Evolutionary conservation across 495 filamentous ascomycete species (phyloP), one percentile per base, ranked within the genome.

Genomic region (Trichoderma asperelloides): DNA sequence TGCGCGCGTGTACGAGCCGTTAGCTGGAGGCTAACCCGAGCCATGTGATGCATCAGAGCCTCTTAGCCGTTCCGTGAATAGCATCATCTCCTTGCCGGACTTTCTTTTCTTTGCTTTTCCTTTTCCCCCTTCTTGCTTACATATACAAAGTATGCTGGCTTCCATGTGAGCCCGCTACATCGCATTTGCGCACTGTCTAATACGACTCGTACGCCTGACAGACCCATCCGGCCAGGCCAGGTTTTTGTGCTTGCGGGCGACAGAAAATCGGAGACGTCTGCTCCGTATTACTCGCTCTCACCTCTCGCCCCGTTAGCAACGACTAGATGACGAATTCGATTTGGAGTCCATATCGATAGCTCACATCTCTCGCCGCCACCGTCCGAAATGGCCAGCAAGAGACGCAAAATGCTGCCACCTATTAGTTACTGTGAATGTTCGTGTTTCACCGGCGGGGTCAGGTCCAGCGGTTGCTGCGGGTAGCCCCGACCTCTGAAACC

Each of bases 281-380:
- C 12, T 21, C 55, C 55, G 55, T 60, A 60, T 60, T 60, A 60
- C 55, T 60, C 55, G 25, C 55, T 28, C 55, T 51, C n/a, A 51
- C 47, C 8, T 7, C 47, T 21, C 33, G 33, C 33, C 33, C 12
- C 41, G 13, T 18, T 15, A 45, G 41, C 11, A 45, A 45, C 11
- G 41, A 45, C 41, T 16, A 18, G 41, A 45, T 37, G 33, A 37
- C 33, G 33, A 37, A 37, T 37, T 37, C 2, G 6, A 37, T 37
- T 37, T 37, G 9, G 15, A 7, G 0, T 13, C 43, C 43, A 2
- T n/a, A 47, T 47, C 43, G 43, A n/a, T n/a, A n/a, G 18, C 43
- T 47, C 3, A n/a, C 15, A 23, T 9, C 18, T 23, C 21, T 47
- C 43, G n/a, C 15, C 43, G 2, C 18, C 15, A 4, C 43, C 15